Evolutionary conservation across 768 basidiomycete species (phyloP).

Genomic region (Hysterangium stoloniferum): DNA sequence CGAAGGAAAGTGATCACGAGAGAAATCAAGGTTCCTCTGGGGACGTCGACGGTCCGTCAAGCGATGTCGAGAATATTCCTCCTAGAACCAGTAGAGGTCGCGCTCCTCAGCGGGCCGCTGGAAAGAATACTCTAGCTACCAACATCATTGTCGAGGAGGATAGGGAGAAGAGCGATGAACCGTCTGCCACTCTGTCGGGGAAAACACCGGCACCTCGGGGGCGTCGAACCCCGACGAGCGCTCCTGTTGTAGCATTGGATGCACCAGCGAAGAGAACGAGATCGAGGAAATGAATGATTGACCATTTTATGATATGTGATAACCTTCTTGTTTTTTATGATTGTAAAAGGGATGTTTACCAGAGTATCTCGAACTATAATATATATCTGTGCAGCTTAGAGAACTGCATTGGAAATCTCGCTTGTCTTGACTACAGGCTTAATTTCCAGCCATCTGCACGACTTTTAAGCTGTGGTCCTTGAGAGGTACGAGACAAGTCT

Average conservation of each 20-base stretch:
- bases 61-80: neutral
- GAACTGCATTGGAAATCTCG: no score
- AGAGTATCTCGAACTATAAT: no score
- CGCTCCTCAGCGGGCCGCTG: neutral
- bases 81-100: neutral
- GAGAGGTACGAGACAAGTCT: no score
- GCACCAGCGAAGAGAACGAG: slow-evolving; percentile 4
- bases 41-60: neutral
- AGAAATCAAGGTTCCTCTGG: neutral
- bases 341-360: no score
- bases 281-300: slow-evolving; percentile 6
- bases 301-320: no score
- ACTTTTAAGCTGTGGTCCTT: no score
- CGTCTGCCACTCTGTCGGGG: no score
- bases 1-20: neutral
- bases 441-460: no score
- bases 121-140: neutral
- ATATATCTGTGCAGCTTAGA: no score
- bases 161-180: neutral
- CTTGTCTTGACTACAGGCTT: no score
- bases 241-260: neutral
- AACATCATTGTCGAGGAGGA: neutral
- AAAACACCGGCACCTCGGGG: neutral
- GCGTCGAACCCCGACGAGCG: neutral
- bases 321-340: no score